Evolutionary conservation across 2,329 filamentous ascomycete species (phyloP), one percentile per base, ranked within the genome.

Genomic region (Penicillium sp.): DNA sequence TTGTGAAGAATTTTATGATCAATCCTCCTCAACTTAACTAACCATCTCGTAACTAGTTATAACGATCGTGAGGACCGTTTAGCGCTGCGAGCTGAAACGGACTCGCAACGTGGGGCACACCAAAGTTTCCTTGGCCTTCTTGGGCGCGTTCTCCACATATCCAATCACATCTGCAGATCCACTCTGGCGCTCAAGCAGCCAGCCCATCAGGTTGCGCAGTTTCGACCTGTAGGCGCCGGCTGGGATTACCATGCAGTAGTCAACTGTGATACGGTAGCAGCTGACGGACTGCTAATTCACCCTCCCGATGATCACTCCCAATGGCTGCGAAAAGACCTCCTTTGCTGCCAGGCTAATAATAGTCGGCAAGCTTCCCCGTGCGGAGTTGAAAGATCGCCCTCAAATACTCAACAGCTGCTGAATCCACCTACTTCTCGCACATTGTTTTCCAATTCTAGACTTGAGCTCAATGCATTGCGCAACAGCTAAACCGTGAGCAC

Each of bases 241-340:
- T 60, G 61, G 59, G 61, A 61, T 63, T 31, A 56, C 41, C 52
- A 40, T 59, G 61, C 63, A 66, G 63, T 66, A 66, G 61, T 60
- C 50, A 1, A 43, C 1, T 66, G 63, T 66, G 63, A 64, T 60
- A 55, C 31, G 50, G 41, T 6, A 41, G 22, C 36, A 47, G 54
- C 18, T 56, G 37, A 51, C 22, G 16, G 9, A 37, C 31, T 50
- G 37, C 56, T 39, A 55, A 58, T 27, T 27, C 24, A 6, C 24
- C 24, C 24, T 27, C 24, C 24, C 1, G 5, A 27, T 27, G 24
- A 27, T 49, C 37, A 22, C 57, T 36, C 33, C 22, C 22, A 46
- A 51, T 54, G 24, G 18, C 33, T 2, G 19, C 16, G 2, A 22
- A 13, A 33, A 27, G 24, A 6, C 24, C 24, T 27, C 24, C 24